These are phyloP conservation scores for Quercus rubra DNA, from an alignment of 306 rosid genomes.

Conservation along the genomic window DNA sequence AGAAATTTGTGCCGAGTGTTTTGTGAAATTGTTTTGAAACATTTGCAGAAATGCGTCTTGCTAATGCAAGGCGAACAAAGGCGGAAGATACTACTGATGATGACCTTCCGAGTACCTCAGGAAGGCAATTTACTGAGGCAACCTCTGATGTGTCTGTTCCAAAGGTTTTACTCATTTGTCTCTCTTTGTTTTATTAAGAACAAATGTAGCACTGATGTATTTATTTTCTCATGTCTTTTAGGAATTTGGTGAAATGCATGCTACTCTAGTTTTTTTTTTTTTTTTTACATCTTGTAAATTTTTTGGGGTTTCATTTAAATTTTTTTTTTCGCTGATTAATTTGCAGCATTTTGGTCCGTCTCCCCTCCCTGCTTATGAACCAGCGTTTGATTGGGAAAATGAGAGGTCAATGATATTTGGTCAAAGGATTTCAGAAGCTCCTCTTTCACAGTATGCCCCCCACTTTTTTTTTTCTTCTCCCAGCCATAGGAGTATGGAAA, in stretches of 20 bases:
- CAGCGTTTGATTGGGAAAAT: constrained; percentile 99
- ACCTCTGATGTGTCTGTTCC: constrained; percentile 45
- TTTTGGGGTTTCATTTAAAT: background rate
- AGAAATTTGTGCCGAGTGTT: background rate
- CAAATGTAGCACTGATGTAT: background rate
- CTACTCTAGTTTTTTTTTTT: background rate
- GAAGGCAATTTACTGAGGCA: constrained; percentile 73
- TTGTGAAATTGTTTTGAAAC: constrained; percentile 8
- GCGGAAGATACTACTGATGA: constrained; percentile 80
- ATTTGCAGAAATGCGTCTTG: constrained; percentile 80
- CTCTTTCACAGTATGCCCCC: constrained; percentile 71
- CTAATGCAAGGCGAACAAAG: constrained; percentile 75
- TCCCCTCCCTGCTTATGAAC: constrained; percentile 94
- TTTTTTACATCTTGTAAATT: background rate
- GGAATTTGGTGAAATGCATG: background rate
- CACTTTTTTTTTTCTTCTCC: background rate
- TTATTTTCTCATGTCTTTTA: background rate
- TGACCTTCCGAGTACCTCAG: constrained; percentile 93
- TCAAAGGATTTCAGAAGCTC: constrained; percentile 90
- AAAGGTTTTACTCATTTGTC: constrained; percentile 50
- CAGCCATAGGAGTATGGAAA: background rate
- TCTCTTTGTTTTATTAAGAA: background rate
- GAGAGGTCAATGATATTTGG: constrained; percentile 96
- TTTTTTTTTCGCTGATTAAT: constrained; percentile 1
- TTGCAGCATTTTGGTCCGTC: constrained; percentile 85